Base-by-base conservation (phyloP, 1,284 basidiomycete genomes). In the Vanrija pseudolonga region DNA sequence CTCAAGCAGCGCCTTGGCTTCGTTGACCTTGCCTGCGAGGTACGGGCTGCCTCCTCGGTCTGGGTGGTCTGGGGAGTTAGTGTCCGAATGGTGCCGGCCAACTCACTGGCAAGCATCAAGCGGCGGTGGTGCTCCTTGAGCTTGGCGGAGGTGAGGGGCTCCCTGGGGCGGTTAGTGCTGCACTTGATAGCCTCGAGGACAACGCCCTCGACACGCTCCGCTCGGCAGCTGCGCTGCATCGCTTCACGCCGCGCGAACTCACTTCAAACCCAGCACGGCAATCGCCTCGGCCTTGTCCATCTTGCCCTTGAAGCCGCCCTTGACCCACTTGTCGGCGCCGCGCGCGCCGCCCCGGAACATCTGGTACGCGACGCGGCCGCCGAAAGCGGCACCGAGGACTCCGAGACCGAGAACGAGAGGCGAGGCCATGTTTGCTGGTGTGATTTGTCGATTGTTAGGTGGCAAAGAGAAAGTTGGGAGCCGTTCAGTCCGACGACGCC, bases 1-100 rank as follows among this genome's bases (percentile, higher is more conserved):
- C 50, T 92, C 89, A 26, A 92, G 74, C 54, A 91, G 63, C 63
- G 90, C 88, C 69, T 90, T 91, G 0, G 91, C 92, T 69, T 96
- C 92, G 75, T 95, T 96, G 55, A 95, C 91, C 81, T 96, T 98
- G 70, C 91, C 94, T n/a, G 95, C 95, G 39, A 98, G 79, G 76
- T 95, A 97, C 1, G 95, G 95, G 12, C 90, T 89, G 28, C 95
- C 95, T 41, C 94, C 94, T 60, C 94, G 82, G 79, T 98, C 94
- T 17, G 95, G 95, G 43, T 56, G 50, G 77, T 98, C 39, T 22
- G 6, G 1, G 22, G 45, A n/a, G 19, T 37, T 12, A n/a, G 20
- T 4, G 12, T n/a, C n/a, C 26, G 19, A 18, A 17, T 6, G 7
- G 15, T 6, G 23, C 7, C 24, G 8, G 24, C 4, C 23, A 5